Evolutionary conservation across 306 rosid genomes (phyloP).

Genomic region (Castanea mollissima): DNA sequence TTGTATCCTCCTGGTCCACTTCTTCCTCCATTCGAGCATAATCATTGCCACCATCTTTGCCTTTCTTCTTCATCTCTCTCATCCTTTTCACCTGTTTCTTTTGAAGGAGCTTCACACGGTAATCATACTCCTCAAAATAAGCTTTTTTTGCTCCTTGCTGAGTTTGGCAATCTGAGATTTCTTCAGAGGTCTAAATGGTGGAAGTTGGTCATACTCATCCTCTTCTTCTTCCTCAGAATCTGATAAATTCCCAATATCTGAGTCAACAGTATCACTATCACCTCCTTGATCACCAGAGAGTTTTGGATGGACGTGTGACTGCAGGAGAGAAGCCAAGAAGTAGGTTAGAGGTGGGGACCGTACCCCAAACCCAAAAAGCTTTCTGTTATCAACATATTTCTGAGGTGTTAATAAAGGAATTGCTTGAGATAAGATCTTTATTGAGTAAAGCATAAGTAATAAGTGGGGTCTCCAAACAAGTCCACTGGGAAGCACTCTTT

Average conservation of each 20-base stretch:
- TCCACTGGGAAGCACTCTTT: conserved; percentile 35
- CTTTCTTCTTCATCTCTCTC: conserved; percentile 10
- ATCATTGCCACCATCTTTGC: conserved; percentile 4
- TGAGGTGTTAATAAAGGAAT: conserved; percentile 25
- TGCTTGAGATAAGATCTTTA: conserved; percentile 38
- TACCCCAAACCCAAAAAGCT: conserved; percentile 22
- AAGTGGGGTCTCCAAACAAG: conserved; percentile 47
- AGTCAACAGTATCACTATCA: background rate
- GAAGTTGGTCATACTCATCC: conserved; percentile 15
- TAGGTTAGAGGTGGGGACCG: conserved; percentile 27
- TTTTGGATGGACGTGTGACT: conserved; percentile 39
- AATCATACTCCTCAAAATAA: conserved; percentile 19
- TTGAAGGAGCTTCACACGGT: conserved; percentile 19
- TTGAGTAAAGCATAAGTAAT: conserved; percentile 47
- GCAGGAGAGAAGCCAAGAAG: conserved; percentile 37
- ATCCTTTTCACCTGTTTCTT: conserved; percentile 16
- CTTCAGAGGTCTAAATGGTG: conserved; percentile 18
- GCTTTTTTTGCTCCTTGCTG: conserved; percentile 18
- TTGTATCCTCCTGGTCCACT: background rate
- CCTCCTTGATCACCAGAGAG: conserved; percentile 28
- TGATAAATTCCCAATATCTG: conserved; percentile 1
- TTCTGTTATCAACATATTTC: conserved; percentile 29
- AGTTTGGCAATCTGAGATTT: conserved; percentile 24
- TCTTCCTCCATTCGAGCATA: background rate
- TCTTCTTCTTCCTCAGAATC: conserved; percentile 16